phyloP scores from a whole-genome alignment of 2,329 filamentous ascomycete species.

The Aspergillus sp. region DNA sequence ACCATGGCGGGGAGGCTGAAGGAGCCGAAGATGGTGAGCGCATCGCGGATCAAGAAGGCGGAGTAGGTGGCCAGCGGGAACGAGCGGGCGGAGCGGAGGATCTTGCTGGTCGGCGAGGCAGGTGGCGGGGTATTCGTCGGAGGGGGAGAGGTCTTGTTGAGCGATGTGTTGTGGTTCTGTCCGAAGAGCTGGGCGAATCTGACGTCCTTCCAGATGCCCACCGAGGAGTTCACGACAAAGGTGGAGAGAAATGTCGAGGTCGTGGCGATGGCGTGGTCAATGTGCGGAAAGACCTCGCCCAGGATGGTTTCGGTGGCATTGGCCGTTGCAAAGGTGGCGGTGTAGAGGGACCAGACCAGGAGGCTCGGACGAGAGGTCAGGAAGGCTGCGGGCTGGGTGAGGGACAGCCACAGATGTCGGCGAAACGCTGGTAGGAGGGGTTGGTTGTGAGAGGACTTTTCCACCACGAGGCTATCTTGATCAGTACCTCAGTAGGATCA shows the following conservation, averaged over 20 bases:
- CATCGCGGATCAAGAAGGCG: slow-evolving; percentile 77
- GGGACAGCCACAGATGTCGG: slow-evolving; percentile 33
- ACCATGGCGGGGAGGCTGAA: slow-evolving; percentile 32
- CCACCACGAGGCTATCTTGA: slow-evolving; percentile 39
- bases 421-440: slow-evolving; percentile 32
- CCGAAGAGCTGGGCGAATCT: slow-evolving; percentile 76
- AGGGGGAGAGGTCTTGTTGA: slow-evolving; percentile 4
- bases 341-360: slow-evolving; percentile 62
- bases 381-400: slow-evolving; percentile 38
- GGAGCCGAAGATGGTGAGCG: slow-evolving; percentile 71
- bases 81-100: slow-evolving; percentile 27
- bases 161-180: slow-evolving; percentile 18
- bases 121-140: slow-evolving; percentile 4
- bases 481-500: slow-evolving; percentile 9
- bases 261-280: slow-evolving; percentile 67
- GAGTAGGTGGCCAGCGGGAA: slow-evolving; percentile 49
- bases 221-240: slow-evolving; percentile 70
- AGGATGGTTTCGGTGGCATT: slow-evolving; percentile 77
- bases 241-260: slow-evolving; percentile 75
- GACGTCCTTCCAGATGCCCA: slow-evolving; percentile 79
- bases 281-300: slow-evolving; percentile 53
- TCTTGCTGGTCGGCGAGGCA: slow-evolving; percentile 13
- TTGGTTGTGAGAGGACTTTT: slow-evolving; percentile 39
- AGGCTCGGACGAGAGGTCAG: slow-evolving; percentile 41
- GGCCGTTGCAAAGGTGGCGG: slow-evolving; percentile 82